Percentiles rank a stretch among this genome's conserved stretches.
These are phyloP conservation scores for Aristolochia fimbriata DNA, from an alignment of 164 flowering plant genomes.

Conservation along the genomic window DNA sequence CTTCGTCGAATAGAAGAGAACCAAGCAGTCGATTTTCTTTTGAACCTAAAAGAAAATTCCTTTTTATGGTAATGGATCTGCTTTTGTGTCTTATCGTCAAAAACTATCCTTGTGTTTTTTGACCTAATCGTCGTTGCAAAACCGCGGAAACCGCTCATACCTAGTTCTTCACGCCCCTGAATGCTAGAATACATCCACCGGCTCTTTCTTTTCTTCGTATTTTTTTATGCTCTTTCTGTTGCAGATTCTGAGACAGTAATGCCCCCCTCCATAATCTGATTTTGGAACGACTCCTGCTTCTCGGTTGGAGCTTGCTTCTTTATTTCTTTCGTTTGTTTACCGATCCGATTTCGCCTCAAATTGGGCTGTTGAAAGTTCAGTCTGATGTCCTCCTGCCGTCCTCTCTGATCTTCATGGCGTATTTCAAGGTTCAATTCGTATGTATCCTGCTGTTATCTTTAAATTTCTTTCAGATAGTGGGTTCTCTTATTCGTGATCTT, in stretches of 20 bases:
- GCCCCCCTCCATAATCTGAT: neutral
- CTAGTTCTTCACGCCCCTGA: slow-evolving; percentile 25
- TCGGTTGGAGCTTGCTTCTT: neutral
- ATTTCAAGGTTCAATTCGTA: too few species aligned
- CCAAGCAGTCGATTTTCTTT: slow-evolving; percentile 9
- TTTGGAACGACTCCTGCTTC: too few species aligned
- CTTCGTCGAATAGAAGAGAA: slow-evolving; percentile 24
- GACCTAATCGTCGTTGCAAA: slow-evolving; percentile 10
- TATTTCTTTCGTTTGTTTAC: neutral
- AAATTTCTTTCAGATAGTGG: too few species aligned
- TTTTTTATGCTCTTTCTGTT: neutral
- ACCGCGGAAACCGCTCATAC: slow-evolving; percentile 21
- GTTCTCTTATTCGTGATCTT: too few species aligned
- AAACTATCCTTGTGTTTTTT: slow-evolving; percentile 4
- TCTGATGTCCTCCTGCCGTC: too few species aligned
- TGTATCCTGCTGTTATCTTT: too few species aligned
- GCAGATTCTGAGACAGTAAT: neutral
- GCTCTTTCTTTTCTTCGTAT: neutral
- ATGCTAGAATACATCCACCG: slow-evolving; percentile 4
- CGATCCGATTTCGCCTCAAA: too few species aligned
- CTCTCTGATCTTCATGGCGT: too few species aligned
- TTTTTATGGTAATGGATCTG: slow-evolving; percentile 37
- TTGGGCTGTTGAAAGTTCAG: too few species aligned
- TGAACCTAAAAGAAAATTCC: slow-evolving; percentile 16
- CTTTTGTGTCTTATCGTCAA: slow-evolving; percentile 9